A percentile compares a stretch with the other conserved stretches of the same genome.
Conservation (phyloP, 1,284 basidiomycete species). For the Malassezia sympodialis region DNA sequence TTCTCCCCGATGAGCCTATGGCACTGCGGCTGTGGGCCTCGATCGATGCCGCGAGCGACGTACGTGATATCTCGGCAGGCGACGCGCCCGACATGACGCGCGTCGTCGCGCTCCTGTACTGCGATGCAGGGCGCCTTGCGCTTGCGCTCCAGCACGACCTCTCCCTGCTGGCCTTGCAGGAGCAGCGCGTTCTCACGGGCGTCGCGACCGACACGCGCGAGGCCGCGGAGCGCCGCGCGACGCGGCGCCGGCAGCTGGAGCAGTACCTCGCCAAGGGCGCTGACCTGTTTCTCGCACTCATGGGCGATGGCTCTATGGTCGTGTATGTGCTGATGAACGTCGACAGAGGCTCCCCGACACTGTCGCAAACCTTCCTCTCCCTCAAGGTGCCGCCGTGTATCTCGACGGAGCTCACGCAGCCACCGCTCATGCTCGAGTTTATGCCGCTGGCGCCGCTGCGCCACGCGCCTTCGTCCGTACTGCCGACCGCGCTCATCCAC, state of each 20-base stretch:
- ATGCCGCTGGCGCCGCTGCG: constrained; percentile 2
- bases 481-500: constrained; percentile 6
- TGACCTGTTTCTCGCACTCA: constrained; percentile 11
- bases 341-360: background rate
- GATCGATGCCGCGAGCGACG: constrained; percentile 6
- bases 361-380: background rate
- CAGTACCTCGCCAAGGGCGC: constrained; percentile 7
- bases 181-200: constrained; percentile 1
- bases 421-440: constrained; percentile 9
- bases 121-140: constrained; percentile 1
- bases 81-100: background rate
- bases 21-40: constrained; percentile 6
- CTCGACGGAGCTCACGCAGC: background rate
- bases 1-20: background rate
- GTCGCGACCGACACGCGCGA: background rate
- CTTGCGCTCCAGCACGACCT: constrained; percentile 10
- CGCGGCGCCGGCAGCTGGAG: constrained; percentile 1
- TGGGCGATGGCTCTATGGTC: constrained; percentile 7
- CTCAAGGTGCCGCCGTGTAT: constrained; percentile 2
- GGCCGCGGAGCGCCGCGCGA: background rate
- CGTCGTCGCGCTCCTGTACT: constrained; percentile 9
- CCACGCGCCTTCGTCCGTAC: background rate
- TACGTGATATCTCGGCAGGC: background rate
- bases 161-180: background rate
- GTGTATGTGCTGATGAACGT: constrained; percentile 4